Evolutionary conservation across 2,329 filamentous ascomycete species (phyloP).

Genomic region (Alternaria hordeiaustralica): DNA sequence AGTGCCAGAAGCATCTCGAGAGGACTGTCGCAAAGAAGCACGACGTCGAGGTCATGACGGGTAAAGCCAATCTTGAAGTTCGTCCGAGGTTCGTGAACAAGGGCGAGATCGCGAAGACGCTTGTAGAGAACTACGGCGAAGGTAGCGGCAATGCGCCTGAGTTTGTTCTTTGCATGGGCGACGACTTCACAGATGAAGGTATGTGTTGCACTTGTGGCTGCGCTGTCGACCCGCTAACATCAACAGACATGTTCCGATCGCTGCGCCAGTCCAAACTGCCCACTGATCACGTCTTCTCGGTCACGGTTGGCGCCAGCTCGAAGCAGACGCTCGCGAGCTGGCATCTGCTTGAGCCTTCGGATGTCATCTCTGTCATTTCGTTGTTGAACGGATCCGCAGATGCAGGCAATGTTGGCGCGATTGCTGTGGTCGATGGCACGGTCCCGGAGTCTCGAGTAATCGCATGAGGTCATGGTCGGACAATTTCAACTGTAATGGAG

Average conservation of each 20-base stretch:
- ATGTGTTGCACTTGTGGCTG: slow-evolving; percentile 32
- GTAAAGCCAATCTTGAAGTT: slow-evolving; percentile 96
- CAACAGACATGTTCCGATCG: slow-evolving; percentile 79
- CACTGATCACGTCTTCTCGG: slow-evolving; percentile 78
- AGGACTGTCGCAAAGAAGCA: slow-evolving; percentile 76
- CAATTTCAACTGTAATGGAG: slow-evolving; percentile 24
- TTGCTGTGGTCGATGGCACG: slow-evolving; percentile 49
- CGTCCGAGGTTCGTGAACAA: slow-evolving; percentile 98
- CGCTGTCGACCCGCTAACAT: slow-evolving; percentile 11
- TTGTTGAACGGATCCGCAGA: slow-evolving; percentile 60
- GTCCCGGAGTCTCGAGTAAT: slow-evolving; percentile 42
- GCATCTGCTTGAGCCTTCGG: slow-evolving; percentile 86
- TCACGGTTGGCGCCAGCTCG: slow-evolving; percentile 88
- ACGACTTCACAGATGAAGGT: slow-evolving; percentile 98
- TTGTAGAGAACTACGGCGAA: slow-evolving; percentile 75
- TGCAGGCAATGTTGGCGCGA: slow-evolving; percentile 49
- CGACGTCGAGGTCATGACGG: slow-evolving; percentile 95
- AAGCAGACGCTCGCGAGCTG: slow-evolving; percentile 91
- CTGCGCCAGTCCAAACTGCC: slow-evolving; percentile 65
- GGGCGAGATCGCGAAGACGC: slow-evolving; percentile 86
- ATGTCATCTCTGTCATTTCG: slow-evolving; percentile 75
- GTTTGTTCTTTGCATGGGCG: slow-evolving; percentile 89
- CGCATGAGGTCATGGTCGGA: slow-evolving; percentile 6
- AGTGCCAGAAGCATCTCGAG: slow-evolving; percentile 84
- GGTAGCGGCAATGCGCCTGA: slow-evolving; percentile 68